Conservation (phyloP, 345 rosid genomes). For the Microcos paniculata region DNA sequence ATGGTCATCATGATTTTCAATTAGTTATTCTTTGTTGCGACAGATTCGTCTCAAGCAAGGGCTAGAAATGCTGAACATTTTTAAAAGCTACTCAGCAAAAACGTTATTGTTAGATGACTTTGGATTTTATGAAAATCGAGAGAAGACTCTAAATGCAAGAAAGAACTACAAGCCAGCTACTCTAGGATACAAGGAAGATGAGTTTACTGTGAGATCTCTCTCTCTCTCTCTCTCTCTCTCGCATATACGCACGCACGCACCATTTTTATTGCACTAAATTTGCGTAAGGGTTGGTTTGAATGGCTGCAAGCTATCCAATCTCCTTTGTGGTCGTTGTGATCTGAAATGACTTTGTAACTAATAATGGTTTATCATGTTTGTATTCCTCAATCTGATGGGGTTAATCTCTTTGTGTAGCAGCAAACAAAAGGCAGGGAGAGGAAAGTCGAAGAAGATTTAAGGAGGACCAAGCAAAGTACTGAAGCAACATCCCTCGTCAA, state of each 20-base stretch:
- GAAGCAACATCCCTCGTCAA: conserved; percentile 39
- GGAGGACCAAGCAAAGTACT: conserved; percentile 24
- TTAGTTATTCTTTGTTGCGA: neutral
- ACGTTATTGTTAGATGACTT: conserved; percentile 67
- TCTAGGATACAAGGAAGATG: conserved; percentile 36
- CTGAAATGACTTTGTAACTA: neutral
- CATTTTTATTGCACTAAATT: neutral
- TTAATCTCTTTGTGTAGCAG: conserved; percentile 28
- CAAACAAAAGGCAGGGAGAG: conserved; percentile 24
- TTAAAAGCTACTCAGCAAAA: conserved; percentile 46
- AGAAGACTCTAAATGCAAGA: conserved; percentile 40
- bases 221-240: neutral
- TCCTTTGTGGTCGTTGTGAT: neutral
- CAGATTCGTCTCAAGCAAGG: conserved; percentile 68
- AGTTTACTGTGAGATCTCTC: conserved; percentile 39
- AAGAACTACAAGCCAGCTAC: conserved; percentile 45
- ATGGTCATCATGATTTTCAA: neutral
- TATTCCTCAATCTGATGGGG: neutral
- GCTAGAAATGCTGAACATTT: conserved; percentile 63
- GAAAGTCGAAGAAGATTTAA: conserved; percentile 25
- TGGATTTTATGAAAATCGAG: conserved; percentile 62
- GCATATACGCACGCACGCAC: no score
- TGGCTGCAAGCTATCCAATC: no score
- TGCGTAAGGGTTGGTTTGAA: neutral
- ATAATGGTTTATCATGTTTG: neutral